Evolutionary conservation across 192 early-diverging fungal genomes (phyloP).

Genomic region (Linnemannia elongata): DNA sequence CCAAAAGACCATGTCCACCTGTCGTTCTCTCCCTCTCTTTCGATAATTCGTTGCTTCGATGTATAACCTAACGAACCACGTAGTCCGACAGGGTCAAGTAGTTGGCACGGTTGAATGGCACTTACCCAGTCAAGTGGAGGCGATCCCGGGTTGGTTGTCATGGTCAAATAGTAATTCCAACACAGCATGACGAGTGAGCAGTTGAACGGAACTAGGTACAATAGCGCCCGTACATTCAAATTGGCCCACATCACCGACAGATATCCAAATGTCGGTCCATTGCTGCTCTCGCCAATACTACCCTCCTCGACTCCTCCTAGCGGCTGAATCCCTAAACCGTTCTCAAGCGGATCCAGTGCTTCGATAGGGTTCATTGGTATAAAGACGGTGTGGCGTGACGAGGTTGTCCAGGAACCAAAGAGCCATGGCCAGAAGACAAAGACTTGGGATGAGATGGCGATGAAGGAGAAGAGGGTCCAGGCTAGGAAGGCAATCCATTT

Average conservation of each 20-base stretch:
- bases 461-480: slow-evolving; percentile 26
- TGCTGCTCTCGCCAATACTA: background rate
- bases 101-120: background rate
- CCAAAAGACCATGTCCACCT: background rate
- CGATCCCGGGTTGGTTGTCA: slow-evolving; percentile 80
- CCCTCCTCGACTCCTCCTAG: background rate
- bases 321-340: background rate
- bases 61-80: no score
- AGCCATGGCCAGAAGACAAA: slow-evolving; percentile 55
- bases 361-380: background rate
- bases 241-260: slow-evolving; percentile 11
- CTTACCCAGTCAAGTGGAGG: slow-evolving; percentile 72
- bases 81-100: background rate
- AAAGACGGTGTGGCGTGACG: background rate
- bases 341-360: background rate
- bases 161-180: slow-evolving; percentile 90
- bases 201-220: slow-evolving; percentile 82
- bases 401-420: slow-evolving; percentile 10
- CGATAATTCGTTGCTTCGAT: slow-evolving; percentile 4
- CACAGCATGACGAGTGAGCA: slow-evolving; percentile 79
- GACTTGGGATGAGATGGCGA: slow-evolving; percentile 31
- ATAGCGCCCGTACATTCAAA: slow-evolving; percentile 51
- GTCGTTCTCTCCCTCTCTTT: background rate
- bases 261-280: background rate
- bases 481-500: background rate